phyloP scores from a whole-genome alignment of 2,329 filamentous ascomycete genomes.

The Pseudofabraea citricarpa region DNA sequence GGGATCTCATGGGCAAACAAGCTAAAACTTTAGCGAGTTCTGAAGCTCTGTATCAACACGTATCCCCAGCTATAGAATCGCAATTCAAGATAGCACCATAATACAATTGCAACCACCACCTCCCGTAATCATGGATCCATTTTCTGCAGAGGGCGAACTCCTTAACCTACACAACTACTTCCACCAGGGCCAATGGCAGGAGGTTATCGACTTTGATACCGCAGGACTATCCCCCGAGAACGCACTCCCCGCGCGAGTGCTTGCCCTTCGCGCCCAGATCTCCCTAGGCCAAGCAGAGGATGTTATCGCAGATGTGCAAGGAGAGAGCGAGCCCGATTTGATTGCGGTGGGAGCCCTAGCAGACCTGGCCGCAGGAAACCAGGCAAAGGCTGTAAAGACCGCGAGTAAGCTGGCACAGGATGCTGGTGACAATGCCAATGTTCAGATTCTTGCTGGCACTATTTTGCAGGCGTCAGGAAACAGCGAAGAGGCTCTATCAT shows the following conservation, averaged over 20 bases:
- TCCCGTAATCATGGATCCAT: conserved; percentile 54
- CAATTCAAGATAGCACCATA: conserved; percentile 9
- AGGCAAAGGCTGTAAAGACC: conserved; percentile 55
- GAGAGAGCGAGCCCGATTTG: conserved; percentile 65
- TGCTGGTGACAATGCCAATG: conserved; percentile 67
- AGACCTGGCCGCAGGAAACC: conserved; percentile 55
- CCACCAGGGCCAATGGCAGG: conserved; percentile 78
- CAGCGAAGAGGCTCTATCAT: conserved; percentile 76
- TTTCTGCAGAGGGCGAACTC: conserved; percentile 66
- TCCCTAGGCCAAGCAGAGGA: conserved; percentile 73
- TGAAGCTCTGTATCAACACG: background rate
- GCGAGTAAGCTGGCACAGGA: conserved; percentile 64
- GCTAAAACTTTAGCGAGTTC: background rate
- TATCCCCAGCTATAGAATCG: conserved; percentile 14
- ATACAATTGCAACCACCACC: conserved; percentile 2
- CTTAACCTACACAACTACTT: conserved; percentile 69
- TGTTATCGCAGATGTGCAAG: conserved; percentile 65
- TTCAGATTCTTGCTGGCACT: conserved; percentile 79
- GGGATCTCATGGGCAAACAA: background rate
- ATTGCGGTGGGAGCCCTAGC: conserved; percentile 74
- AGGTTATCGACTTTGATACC: conserved; percentile 81
- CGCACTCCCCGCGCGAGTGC: conserved; percentile 67
- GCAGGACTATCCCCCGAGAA: conserved; percentile 76
- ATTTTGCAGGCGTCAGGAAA: conserved; percentile 76
- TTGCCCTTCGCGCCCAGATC: conserved; percentile 77